Percentiles rank a stretch among this genome's conserved stretches.
Conservation (phyloP, 75 land plant genomes). For the Azolla pinnata region DNA sequence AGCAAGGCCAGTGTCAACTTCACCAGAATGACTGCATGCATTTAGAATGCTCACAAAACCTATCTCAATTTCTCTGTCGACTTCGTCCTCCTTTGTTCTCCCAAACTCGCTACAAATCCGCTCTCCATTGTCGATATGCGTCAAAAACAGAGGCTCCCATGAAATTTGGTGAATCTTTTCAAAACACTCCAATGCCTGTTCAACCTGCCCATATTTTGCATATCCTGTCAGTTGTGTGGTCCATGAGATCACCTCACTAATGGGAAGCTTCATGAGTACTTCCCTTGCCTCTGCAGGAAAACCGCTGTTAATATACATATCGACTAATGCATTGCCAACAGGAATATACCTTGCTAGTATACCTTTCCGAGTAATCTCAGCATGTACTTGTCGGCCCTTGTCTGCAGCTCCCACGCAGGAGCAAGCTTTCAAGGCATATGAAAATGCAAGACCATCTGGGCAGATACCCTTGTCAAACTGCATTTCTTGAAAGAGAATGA, state of each 20-base stretch:
- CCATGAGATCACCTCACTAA: constrained; percentile 2
- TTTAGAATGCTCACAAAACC: too few species aligned
- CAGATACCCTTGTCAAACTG: constrained; percentile 4
- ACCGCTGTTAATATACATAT: constrained; percentile 7
- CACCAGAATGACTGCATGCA: too few species aligned
- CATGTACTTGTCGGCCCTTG: constrained; percentile 12
- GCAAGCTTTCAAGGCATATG: constrained; percentile 30
- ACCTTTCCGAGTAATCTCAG: too few species aligned
- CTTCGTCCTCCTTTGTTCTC: too few species aligned
- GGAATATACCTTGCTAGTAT: neutral
- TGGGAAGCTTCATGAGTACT: constrained; percentile 1
- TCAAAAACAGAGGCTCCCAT: too few species aligned
- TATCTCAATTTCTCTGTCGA: too few species aligned
- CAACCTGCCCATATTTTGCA: neutral
- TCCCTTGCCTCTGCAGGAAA: constrained; percentile 3
- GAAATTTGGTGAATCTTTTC: neutral
- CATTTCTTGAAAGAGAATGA: constrained; percentile 24
- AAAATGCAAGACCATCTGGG: constrained; percentile 33
- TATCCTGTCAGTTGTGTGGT: neutral
- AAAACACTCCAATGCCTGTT: neutral
- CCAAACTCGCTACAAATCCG: too few species aligned
- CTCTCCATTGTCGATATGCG: too few species aligned
- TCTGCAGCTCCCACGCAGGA: constrained; percentile 22
- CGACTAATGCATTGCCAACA: constrained; percentile 8
- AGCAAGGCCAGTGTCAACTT: too few species aligned